phyloP scores from a whole-genome alignment of 1,284 basidiomycete species.

The Omphalotus olearius region DNA sequence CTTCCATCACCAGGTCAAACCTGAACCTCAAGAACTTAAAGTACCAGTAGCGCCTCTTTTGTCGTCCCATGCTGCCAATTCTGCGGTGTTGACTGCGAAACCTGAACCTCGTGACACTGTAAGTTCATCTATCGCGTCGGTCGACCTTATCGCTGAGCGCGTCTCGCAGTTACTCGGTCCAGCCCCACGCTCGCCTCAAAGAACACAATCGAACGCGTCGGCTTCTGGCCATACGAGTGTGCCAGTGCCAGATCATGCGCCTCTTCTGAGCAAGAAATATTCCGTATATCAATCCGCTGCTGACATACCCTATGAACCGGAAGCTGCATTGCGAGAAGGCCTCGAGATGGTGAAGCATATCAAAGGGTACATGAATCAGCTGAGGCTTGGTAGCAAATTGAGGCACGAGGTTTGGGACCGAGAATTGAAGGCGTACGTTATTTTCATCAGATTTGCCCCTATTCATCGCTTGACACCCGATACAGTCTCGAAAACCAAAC shows the following conservation, averaged over 20 bases:
- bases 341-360: slow-evolving; percentile 49
- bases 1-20: slow-evolving; percentile 28
- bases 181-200: not conserved
- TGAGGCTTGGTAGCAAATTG: slow-evolving; percentile 50
- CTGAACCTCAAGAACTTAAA: slow-evolving; percentile 35
- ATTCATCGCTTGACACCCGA: slow-evolving; percentile 3
- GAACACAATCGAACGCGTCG: too few species aligned
- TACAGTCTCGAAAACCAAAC: slow-evolving; percentile 44
- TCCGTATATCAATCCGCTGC: slow-evolving; percentile 25
- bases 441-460: not conserved
- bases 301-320: slow-evolving; percentile 47
- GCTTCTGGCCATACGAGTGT: not conserved
- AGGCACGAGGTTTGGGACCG: slow-evolving; percentile 55
- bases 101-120: slow-evolving; percentile 10
- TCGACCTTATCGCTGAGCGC: not conserved
- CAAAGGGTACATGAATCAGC: slow-evolving; percentile 35
- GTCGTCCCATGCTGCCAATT: slow-evolving; percentile 15
- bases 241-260: not conserved
- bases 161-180: not conserved
- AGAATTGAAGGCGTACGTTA: slow-evolving; percentile 45
- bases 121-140: not conserved
- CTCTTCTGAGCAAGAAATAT: slow-evolving; percentile 18
- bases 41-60: slow-evolving; percentile 22
- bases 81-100: slow-evolving; percentile 5
- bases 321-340: slow-evolving; percentile 46